phyloP scores from a whole-genome alignment of 2,329 filamentous ascomycete species.

The Colletotrichum simmondsii region DNA sequence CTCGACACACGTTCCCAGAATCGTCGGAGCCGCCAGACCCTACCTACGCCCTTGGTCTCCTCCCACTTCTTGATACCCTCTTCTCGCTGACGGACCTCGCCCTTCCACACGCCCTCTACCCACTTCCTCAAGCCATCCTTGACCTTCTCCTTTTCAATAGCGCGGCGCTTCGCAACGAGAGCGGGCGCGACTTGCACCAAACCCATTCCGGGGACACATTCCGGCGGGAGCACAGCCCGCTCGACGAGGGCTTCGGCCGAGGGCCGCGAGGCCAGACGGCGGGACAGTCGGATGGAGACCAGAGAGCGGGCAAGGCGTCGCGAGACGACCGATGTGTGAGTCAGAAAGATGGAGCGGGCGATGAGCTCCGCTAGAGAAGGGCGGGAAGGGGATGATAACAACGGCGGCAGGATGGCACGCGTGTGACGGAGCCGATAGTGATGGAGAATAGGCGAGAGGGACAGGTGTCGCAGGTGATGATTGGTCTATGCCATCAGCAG shows the following conservation, averaged over 20 bases:
- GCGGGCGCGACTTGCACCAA: slow-evolving; percentile 63
- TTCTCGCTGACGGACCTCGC: slow-evolving; percentile 61
- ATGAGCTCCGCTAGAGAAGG: slow-evolving; percentile 72
- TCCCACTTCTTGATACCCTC: slow-evolving; percentile 59
- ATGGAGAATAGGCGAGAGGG: slow-evolving; percentile 74
- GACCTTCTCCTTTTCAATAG: slow-evolving; percentile 73
- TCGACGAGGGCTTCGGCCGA: slow-evolving; percentile 69
- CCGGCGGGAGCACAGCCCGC: slow-evolving; percentile 72
- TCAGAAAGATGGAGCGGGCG: slow-evolving; percentile 73
- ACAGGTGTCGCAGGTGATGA: slow-evolving; percentile 70
- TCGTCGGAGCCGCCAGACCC: slow-evolving; percentile 69
- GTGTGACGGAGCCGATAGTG: slow-evolving; percentile 68
- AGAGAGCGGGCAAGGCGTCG: slow-evolving; percentile 72
- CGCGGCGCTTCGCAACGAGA: slow-evolving; percentile 70
- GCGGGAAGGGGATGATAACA: slow-evolving; percentile 66
- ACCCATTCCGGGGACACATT: slow-evolving; percentile 65
- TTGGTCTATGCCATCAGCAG: slow-evolving; percentile 58
- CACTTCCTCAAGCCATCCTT: slow-evolving; percentile 75
- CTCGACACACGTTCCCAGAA: slow-evolving; percentile 74
- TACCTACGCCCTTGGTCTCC: slow-evolving; percentile 62
- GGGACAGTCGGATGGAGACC: slow-evolving; percentile 72
- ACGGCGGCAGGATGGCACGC: slow-evolving; percentile 63
- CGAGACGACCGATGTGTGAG: slow-evolving; percentile 72
- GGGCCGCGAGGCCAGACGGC: slow-evolving; percentile 69
- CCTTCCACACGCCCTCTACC: slow-evolving; percentile 69